phyloP scores from a whole-genome alignment of 805 yeast genomes.

The Candida namnaoensis region DNA sequence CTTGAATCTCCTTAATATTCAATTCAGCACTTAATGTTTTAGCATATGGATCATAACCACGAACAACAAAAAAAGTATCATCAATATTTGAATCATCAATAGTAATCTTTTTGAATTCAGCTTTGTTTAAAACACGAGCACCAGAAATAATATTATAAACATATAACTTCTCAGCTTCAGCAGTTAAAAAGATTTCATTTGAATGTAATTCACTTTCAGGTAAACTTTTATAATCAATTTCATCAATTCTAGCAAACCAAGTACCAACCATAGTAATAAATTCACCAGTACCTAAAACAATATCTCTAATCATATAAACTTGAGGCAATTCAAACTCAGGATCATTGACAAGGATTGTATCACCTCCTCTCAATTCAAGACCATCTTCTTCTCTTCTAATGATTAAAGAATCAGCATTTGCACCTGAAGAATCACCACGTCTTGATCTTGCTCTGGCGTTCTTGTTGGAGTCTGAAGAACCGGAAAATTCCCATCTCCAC shows the following conservation, averaged over 20 bases:
- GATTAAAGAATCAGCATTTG: slow-evolving; percentile 7
- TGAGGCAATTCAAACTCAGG: slow-evolving; percentile 23
- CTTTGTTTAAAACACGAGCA: slow-evolving; percentile 33
- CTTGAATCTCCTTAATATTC: slow-evolving; percentile 14
- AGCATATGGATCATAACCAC: slow-evolving; percentile 24
- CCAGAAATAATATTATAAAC: slow-evolving; percentile 32
- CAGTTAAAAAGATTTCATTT: slow-evolving; percentile 48
- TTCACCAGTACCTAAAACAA: slow-evolving; percentile 38
- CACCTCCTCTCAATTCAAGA: slow-evolving; percentile 43
- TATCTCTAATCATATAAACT: slow-evolving; percentile 42
- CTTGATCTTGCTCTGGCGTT: slow-evolving; percentile 14
- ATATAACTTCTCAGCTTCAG: slow-evolving; percentile 35
- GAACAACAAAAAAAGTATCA: slow-evolving; percentile 21
- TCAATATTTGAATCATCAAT: slow-evolving; percentile 27
- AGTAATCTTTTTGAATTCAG: slow-evolving; percentile 23
- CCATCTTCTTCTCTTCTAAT: slow-evolving; percentile 37
- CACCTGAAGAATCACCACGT: slow-evolving; percentile 5
- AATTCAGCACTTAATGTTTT: slow-evolving; percentile 13
- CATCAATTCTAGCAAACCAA: slow-evolving; percentile 35
- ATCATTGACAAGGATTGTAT: slow-evolving; percentile 34
- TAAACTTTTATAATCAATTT: slow-evolving; percentile 23
- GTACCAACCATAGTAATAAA: slow-evolving; percentile 39
- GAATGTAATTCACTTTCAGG: slow-evolving; percentile 17
- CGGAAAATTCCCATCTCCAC: slow-evolving; percentile 19
- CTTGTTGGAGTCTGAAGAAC: slow-evolving; percentile 10